A percentile compares a stretch with the other conserved stretches of the same genome.
Evolutionary conservation across 139 green algal genomes (phyloP).

Genomic region (Closterium sp.): DNA sequence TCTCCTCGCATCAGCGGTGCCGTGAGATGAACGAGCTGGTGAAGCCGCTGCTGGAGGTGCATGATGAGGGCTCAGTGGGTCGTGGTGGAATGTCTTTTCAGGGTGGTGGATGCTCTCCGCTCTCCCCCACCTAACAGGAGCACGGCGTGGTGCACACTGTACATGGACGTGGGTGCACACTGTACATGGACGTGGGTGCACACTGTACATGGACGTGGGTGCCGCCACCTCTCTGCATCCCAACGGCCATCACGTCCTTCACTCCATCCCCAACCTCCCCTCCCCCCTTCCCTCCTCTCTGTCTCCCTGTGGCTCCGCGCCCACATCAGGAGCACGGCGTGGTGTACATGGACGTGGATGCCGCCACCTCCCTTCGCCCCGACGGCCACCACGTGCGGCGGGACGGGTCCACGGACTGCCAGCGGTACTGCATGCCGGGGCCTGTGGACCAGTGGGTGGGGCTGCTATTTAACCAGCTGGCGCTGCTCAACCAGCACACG

Average conservation of each 20-base stretch:
- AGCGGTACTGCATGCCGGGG: slow-evolving; percentile 13
- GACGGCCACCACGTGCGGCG: background rate
- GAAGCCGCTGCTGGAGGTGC: background rate
- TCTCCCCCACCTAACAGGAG: background rate
- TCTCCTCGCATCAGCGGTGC: background rate
- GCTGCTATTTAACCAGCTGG: background rate
- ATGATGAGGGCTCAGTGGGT: too few relatives aligned
- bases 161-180: background rate
- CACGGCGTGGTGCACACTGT: background rate
- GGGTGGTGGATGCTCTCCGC: background rate
- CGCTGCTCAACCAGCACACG: background rate
- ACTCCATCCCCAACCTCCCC: too few relatives aligned
- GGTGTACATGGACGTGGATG: slow-evolving; percentile 8
- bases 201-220: too few relatives aligned
- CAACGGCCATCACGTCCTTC: background rate
- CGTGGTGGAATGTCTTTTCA: too few relatives aligned
- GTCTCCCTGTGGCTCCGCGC: background rate
- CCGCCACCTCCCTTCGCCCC: background rate
- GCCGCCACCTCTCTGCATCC: background rate
- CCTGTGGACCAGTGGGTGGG: slow-evolving; percentile 5
- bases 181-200: too few relatives aligned
- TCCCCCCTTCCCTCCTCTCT: background rate
- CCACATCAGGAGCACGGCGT: slow-evolving; percentile 1
- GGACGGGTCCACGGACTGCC: background rate
- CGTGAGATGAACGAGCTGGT: background rate